Evolutionary conservation across 129 eudicot species (phyloP).

Genomic region (Centaurea solstitialis): DNA sequence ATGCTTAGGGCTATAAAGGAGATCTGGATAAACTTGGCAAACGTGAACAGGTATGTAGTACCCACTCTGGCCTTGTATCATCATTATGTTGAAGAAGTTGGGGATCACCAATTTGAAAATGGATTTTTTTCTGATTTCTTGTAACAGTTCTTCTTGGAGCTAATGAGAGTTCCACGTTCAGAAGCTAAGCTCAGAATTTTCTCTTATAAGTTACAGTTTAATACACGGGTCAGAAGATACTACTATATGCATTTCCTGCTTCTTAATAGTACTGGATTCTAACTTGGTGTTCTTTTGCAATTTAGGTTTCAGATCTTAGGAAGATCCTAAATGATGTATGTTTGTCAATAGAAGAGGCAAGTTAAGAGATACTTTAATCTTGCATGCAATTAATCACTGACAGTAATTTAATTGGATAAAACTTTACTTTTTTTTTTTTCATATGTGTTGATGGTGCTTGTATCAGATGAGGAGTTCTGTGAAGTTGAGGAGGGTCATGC

Average conservation of each 20-base stretch:
- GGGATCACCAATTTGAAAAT: not conserved
- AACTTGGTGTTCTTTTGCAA: not conserved
- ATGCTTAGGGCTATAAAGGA: conserved; percentile 75
- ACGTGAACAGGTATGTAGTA: conserved; percentile 78
- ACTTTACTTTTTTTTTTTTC: conserved; percentile 7
- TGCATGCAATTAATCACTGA: not conserved
- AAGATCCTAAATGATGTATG: conserved; percentile 50
- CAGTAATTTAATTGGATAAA: not conserved
- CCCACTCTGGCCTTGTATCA: conserved; percentile 14
- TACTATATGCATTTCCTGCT: conserved; percentile 8
- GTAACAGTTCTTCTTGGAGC: conserved; percentile 76
- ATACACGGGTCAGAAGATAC: conserved; percentile 59
- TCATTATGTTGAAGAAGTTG: not conserved
- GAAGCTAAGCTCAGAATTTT: conserved; percentile 86
- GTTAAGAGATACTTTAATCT: not conserved
- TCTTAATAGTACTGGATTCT: not conserved
- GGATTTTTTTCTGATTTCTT: conserved; percentile 13
- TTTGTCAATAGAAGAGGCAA: conserved; percentile 83
- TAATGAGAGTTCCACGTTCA: conserved; percentile 87
- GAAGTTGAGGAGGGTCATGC: conserved; percentile 86
- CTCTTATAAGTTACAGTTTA: too few species aligned
- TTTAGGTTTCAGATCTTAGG: conserved; percentile 78
- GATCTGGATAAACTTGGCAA: conserved; percentile 67
- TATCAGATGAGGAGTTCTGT: conserved; percentile 83
- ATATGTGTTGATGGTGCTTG: conserved; percentile 28